A percentile compares a stretch with the other conserved stretches of the same genome.
phyloP scores from a whole-genome alignment of 164 flowering plant genomes.

The Vitis labrusca region DNA sequence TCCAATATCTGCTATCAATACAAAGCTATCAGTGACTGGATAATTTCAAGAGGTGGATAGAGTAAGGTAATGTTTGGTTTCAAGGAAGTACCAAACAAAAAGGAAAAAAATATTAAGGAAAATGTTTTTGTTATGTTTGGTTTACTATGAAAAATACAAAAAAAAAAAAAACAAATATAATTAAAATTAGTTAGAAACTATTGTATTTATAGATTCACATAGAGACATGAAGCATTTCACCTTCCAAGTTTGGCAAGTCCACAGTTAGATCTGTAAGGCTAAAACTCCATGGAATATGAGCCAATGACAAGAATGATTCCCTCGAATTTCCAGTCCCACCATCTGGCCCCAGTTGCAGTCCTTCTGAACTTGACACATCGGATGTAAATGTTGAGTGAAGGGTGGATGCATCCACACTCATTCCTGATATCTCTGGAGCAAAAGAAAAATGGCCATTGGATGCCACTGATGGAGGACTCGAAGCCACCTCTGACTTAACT shows the following conservation, averaged over 20 bases:
- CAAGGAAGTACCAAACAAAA: too few relatives aligned
- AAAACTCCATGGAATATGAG: conserved; percentile 91
- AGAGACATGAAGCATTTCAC: conserved; percentile 18
- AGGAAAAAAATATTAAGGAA: too few relatives aligned
- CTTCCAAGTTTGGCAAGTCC: conserved; percentile 62
- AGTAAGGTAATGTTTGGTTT: too few relatives aligned
- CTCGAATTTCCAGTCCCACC: conserved; percentile 39
- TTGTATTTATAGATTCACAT: too few relatives aligned
- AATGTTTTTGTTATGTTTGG: too few relatives aligned
- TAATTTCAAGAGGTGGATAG: too few relatives aligned
- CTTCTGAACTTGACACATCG: conserved; percentile 47
- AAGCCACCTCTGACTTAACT: conserved; percentile 56
- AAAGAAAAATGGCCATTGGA: conserved; percentile 68
- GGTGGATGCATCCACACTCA: conserved; percentile 52
- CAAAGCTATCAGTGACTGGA: too few relatives aligned
- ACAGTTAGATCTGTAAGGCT: conserved; percentile 94
- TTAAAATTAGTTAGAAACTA: neutral
- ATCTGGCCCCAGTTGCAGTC: conserved; percentile 53
- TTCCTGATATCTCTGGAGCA: conserved; percentile 57
- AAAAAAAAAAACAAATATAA: too few relatives aligned
- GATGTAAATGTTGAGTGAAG: conserved; percentile 54
- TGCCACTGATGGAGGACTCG: conserved; percentile 62
- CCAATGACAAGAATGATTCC: conserved; percentile 68
- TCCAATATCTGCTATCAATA: conserved; percentile 69
- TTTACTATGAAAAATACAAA: too few relatives aligned